Conservation (phyloP, 2,329 filamentous ascomycete species). For the Colletotrichum abscissum region DNA sequence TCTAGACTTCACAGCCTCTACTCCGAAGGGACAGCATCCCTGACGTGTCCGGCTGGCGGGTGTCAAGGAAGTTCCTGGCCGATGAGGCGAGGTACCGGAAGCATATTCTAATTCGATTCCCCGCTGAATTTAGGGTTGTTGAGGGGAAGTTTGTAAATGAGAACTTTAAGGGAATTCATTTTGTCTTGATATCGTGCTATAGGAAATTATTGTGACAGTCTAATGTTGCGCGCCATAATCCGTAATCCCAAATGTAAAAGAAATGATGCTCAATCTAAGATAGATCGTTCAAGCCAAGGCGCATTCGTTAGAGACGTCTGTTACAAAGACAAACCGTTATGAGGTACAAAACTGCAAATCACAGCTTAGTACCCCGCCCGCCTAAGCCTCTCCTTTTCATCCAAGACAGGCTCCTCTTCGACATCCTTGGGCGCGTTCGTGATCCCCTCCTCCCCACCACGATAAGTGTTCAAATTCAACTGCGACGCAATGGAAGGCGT, state of each 20-base stretch:
- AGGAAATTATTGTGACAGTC: background rate
- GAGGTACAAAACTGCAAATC: background rate
- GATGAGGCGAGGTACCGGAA: background rate
- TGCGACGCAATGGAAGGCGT: background rate
- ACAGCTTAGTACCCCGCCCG: background rate
- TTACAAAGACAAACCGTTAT: background rate
- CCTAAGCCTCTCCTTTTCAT: slow-evolving; percentile 27
- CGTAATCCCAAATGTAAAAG: background rate
- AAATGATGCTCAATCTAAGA: background rate
- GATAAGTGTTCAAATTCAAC: background rate
- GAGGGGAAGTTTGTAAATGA: background rate
- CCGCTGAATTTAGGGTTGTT: background rate
- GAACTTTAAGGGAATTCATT: background rate
- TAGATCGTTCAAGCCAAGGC: no score
- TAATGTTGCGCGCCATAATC: background rate
- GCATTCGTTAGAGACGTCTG: background rate
- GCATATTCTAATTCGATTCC: background rate
- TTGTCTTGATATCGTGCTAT: background rate
- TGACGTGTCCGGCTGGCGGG: background rate
- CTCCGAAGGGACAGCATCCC: background rate
- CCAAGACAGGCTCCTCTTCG: slow-evolving; percentile 17
- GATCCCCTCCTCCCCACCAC: slow-evolving; percentile 18
- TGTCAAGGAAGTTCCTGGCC: background rate
- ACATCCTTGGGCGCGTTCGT: slow-evolving; percentile 30
- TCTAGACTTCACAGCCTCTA: background rate